These are phyloP conservation scores for Suillus placidus DNA, from an alignment of 768 basidiomycete species.

Conservation along the genomic window DNA sequence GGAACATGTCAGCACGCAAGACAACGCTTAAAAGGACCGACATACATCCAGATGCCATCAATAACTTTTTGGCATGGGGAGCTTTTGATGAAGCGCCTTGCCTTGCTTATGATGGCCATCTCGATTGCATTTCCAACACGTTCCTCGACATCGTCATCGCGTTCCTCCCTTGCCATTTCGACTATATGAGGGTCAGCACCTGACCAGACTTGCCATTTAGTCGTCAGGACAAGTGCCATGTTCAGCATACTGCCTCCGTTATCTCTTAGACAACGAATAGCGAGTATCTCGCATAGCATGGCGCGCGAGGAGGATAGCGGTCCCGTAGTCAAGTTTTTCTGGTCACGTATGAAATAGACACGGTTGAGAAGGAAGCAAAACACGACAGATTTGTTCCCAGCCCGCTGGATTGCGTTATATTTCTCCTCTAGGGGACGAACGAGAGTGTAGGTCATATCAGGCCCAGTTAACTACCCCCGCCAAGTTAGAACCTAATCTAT, in stretches of 20 bases:
- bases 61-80: conserved; percentile 91
- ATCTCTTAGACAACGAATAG: conserved; percentile 75
- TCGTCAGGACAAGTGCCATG: conserved; percentile 71
- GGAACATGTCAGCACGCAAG: conserved; percentile 23
- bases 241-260: conserved; percentile 70
- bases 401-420: conserved; percentile 70
- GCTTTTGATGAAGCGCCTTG: conserved; percentile 88
- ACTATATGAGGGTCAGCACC: conserved; percentile 69
- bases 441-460: conserved; percentile 90
- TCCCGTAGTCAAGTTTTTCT: conserved; percentile 61
- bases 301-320: conserved; percentile 77
- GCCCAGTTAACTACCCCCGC: conserved; percentile 63
- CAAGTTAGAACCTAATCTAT: conserved; percentile 15
- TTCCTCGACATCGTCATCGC: conserved; percentile 74
- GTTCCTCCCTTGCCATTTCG: conserved; percentile 59
- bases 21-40: conserved; percentile 13
- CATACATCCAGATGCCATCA: conserved; percentile 77
- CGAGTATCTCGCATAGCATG: conserved; percentile 86
- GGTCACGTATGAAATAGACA: conserved; percentile 81
- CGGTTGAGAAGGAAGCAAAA: conserved; percentile 91
- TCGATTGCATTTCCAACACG: conserved; percentile 91
- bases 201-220: conserved; percentile 78
- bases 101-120: conserved; percentile 84
- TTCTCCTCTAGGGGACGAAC: conserved; percentile 87
- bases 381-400: conserved; percentile 80